Base-by-base conservation (phyloP, 306 rosid genomes). In the Urtica urens region DNA sequence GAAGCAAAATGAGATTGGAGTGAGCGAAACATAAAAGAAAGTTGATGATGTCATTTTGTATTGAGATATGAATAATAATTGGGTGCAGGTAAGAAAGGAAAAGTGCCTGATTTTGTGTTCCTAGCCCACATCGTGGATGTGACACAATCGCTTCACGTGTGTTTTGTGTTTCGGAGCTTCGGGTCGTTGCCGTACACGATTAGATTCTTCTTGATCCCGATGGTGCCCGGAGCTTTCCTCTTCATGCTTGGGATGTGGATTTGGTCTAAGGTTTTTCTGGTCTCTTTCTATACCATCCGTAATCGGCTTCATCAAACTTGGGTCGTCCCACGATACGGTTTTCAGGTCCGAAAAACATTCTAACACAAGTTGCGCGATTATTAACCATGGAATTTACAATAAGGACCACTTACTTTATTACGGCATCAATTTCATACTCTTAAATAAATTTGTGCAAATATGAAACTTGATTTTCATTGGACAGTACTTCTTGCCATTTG, bases 401-500 rank as follows among this genome's bases (percentile, higher is more conserved):
- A n/a, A n/a, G n/a, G n/a, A n/a, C n/a, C n/a, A n/a, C n/a, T n/a
- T n/a, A n/a, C n/a, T n/a, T n/a, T n/a, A n/a, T n/a, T n/a, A n/a
- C n/a, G n/a, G n/a, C n/a, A n/a, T n/a, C n/a, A n/a, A n/a, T n/a
- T n/a, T n/a, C n/a, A 31, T 31, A 13, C 7, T 31, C 37, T 31
- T 8, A 31, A 7, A 7, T 0, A 31, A 7, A 0, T 31, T 31
- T 31, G 13, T 31, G 7, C 7, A 31, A 31, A 2, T 41, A 15
- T 4, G 12, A 45, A 20, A 1, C n/a, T 2, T 3, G 17, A 38
- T 14, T 19, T 21, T 7, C 10, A 27, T 53, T 20, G 24, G 40
- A 40, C 75, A 92, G 99, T 92, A 92, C 63, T 85, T 92, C 80
- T 58, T 92, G 60, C 96, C 99, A 53, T 82, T 82, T 79, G 99